Evolutionary conservation across 371 early-diverging fungal species (phyloP), one percentile per base, ranked within the genome.

Genomic region (Mortierella sp.): DNA sequence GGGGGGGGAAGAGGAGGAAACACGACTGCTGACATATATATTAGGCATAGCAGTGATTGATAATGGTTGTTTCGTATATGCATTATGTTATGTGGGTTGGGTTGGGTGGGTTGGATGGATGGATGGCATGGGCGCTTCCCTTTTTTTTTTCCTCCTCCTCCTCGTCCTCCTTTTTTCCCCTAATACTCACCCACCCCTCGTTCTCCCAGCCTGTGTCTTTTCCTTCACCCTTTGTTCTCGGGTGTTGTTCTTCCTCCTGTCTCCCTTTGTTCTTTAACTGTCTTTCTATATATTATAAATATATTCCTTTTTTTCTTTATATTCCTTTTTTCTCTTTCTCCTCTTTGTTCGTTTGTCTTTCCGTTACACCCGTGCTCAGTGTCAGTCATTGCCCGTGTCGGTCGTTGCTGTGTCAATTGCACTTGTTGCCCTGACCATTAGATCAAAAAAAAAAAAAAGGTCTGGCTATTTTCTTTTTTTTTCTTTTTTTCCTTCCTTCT

Each of bases 161-260:
- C 41, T 11, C 43, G 19, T 62, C 53, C 64, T 47, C 48, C 36
- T n/a, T 40, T 64, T 43, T 57, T 16, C 63, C n/a, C 41, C 32
- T n/a, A n/a, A n/a, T n/a, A n/a, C n/a, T n/a, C n/a, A 28, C 19
- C 43, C 8, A 43, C 52, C 40, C 52, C n/a, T 22, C 55, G 22
- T 69, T 62, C 33, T 10, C 24, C 55, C 55, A 28, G 55, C 7
- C 48, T 22, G 16, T n/a, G 36, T 60, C 16, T 50, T 60, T 6
- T 61, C 47, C 38, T 38, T 71, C 43, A 43, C 43, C 43, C 43
- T 43, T 33, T 33, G 33, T 33, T 33, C 33, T 43, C 43, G 7
- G 43, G 43, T 43, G 43, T 43, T 43, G 43, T 11, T 15, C 15
- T 43, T 65, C n/a, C 38, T 41, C 32, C 47, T 43, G 1, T 45